A percentile compares a stretch with the other conserved stretches of the same genome.
Evolutionary conservation across 2,329 filamentous ascomycete genomes (phyloP).

Genomic region (Xylariaceae sp.): DNA sequence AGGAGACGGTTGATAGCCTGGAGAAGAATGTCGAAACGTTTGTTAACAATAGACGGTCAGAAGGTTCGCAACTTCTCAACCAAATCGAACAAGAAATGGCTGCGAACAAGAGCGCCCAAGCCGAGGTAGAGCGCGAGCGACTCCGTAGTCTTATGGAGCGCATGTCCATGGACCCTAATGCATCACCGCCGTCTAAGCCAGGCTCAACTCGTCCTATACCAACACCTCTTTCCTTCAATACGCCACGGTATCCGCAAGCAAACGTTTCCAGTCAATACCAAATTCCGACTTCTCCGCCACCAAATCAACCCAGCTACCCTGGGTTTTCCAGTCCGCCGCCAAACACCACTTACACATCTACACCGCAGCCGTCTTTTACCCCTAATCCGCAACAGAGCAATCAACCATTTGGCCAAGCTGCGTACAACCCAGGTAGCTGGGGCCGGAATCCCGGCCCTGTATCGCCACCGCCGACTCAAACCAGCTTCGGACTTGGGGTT

Average conservation of each 20-base stretch:
- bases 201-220: constrained; percentile 45
- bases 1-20: constrained; percentile 86
- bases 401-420: constrained; percentile 50
- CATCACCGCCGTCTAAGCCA: constrained; percentile 44
- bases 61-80: constrained; percentile 85
- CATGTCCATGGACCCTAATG: constrained; percentile 78
- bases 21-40: constrained; percentile 97
- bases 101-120: constrained; percentile 60
- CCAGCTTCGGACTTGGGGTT: constrained; percentile 40
- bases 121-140: constrained; percentile 84
- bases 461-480: constrained; percentile 45
- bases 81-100: constrained; percentile 83
- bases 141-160: constrained; percentile 91
- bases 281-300: constrained; percentile 58
- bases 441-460: constrained; percentile 60
- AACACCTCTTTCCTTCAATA: constrained; percentile 51
- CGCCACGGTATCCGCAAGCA: constrained; percentile 55
- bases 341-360: constrained; percentile 34
- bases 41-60: constrained; percentile 88
- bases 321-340: constrained; percentile 47
- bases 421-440: constrained; percentile 62
- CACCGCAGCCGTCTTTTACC: constrained; percentile 37
- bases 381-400: constrained; percentile 43
- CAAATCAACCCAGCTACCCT: constrained; percentile 50
- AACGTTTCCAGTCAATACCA: constrained; percentile 62